phyloP scores from a whole-genome alignment of 2,329 filamentous ascomycete genomes.

The Aspergillus novofumigatus region DNA sequence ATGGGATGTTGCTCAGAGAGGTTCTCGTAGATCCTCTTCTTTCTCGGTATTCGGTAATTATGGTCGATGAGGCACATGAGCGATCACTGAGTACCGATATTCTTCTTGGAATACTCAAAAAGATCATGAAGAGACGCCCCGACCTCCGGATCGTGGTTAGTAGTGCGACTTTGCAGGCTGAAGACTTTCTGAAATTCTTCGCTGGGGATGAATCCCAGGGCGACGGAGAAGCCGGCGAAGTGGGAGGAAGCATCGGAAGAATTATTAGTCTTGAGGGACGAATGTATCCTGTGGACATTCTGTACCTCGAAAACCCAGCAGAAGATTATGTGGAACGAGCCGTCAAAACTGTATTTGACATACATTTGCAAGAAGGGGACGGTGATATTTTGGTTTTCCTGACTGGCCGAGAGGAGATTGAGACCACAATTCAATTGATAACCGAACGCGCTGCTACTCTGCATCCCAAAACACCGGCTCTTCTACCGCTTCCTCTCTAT shows the following conservation, averaged over 20 bases:
- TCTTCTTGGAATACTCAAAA: constrained; percentile 83
- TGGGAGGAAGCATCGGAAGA: constrained; percentile 47
- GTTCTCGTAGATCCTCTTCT: constrained; percentile 88
- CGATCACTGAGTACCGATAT: constrained; percentile 89
- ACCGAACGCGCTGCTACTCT: constrained; percentile 66
- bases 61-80: constrained; percentile 97
- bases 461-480: constrained; percentile 53
- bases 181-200: constrained; percentile 81
- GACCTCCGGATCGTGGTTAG: constrained; percentile 87
- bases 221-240: constrained; percentile 28
- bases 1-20: constrained; percentile 85
- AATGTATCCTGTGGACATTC: constrained; percentile 80
- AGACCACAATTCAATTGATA: constrained; percentile 72
- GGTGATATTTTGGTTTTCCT: constrained; percentile 91
- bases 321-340: constrained; percentile 85
- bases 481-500: constrained; percentile 77
- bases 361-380: constrained; percentile 72
- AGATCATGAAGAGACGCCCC: constrained; percentile 73
- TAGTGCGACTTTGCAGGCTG: constrained; percentile 88
- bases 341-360: constrained; percentile 78
- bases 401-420: constrained; percentile 90
- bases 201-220: constrained; percentile 40
- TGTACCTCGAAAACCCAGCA: constrained; percentile 72
- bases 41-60: constrained; percentile 88
- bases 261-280: constrained; percentile 86